A percentile compares a stretch with the other conserved stretches of the same genome.
Evolutionary conservation across 1,139 yeast genomes (phyloP).

Genomic region (Debaryomycetaceae sp.): DNA sequence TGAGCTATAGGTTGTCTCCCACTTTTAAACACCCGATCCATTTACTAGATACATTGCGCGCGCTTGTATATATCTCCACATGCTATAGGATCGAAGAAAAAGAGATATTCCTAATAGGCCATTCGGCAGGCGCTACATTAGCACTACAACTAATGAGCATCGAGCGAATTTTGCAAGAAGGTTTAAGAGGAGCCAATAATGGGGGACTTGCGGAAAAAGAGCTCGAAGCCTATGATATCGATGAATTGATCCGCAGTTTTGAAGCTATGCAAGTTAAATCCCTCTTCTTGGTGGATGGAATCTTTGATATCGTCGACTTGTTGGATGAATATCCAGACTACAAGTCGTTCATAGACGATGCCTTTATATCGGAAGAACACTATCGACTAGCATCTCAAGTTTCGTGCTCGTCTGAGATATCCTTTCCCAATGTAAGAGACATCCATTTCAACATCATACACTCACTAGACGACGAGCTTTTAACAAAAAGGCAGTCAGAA

Average conservation of each 20-base stretch:
- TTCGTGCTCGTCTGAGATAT: conserved; percentile 10
- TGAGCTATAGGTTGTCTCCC: conserved; percentile 72
- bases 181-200: conserved; percentile 3
- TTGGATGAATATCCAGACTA: conserved; percentile 36
- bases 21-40: conserved; percentile 62
- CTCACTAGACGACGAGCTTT: conserved; percentile 33
- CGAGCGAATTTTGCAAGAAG: conserved; percentile 14
- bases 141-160: conserved; percentile 51
- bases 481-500: conserved; percentile 23
- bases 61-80: conserved; percentile 30
- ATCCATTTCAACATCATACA: conserved; percentile 18
- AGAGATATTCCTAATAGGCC: conserved; percentile 54
- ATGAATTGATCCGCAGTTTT: neutral
- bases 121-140: conserved; percentile 80
- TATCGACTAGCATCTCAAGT: conserved; percentile 24
- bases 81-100: conserved; percentile 8
- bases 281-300: conserved; percentile 30
- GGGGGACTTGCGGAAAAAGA: neutral
- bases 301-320: conserved; percentile 29
- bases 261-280: neutral
- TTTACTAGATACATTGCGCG: conserved; percentile 51
- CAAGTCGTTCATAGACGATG: conserved; percentile 28
- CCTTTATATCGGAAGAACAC: conserved; percentile 21
- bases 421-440: neutral
- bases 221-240: neutral